phyloP scores from a whole-genome alignment of 257 asterid genomes.

The Nicotiana benthamiana region DNA sequence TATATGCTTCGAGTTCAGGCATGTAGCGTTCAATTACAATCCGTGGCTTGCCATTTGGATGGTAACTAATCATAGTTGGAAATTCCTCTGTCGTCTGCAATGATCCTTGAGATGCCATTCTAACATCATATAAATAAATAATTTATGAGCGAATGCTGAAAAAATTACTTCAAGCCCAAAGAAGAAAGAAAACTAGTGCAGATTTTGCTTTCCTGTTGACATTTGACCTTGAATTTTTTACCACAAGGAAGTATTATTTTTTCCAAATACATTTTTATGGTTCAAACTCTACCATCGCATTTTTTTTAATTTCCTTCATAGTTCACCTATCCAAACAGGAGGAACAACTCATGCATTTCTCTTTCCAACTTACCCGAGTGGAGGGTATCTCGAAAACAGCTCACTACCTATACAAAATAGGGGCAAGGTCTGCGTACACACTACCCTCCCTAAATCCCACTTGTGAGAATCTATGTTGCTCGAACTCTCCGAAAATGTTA shows the following conservation, averaged over 20 bases:
- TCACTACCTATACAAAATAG: too few species aligned
- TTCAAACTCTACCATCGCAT: neutral
- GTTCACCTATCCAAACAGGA: neutral
- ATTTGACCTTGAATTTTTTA: neutral
- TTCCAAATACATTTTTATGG: neutral
- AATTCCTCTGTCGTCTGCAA: neutral
- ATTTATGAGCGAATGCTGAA: neutral
- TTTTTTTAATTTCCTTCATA: neutral
- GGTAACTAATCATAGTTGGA: slow-evolving; percentile 3
- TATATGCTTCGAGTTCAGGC: slow-evolving; percentile 8
- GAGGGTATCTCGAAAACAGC: too few species aligned
- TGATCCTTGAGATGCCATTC: slow-evolving; percentile 11
- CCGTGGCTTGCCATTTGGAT: slow-evolving; percentile 3
- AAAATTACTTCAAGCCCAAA: neutral
- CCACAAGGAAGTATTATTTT: neutral
- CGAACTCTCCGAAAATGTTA: too few species aligned
- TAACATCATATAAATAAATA: neutral
- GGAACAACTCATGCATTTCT: neutral
- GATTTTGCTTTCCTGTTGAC: neutral
- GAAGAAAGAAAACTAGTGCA: neutral
- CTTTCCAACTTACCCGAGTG: neutral
- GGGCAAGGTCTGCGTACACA: too few species aligned
- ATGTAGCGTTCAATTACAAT: slow-evolving; percentile 12
- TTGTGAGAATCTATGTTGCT: too few species aligned
- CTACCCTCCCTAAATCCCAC: too few species aligned